Evolutionary conservation across 2,329 filamentous ascomycete species (phyloP).

Genomic region (Epichloe glyceriae): DNA sequence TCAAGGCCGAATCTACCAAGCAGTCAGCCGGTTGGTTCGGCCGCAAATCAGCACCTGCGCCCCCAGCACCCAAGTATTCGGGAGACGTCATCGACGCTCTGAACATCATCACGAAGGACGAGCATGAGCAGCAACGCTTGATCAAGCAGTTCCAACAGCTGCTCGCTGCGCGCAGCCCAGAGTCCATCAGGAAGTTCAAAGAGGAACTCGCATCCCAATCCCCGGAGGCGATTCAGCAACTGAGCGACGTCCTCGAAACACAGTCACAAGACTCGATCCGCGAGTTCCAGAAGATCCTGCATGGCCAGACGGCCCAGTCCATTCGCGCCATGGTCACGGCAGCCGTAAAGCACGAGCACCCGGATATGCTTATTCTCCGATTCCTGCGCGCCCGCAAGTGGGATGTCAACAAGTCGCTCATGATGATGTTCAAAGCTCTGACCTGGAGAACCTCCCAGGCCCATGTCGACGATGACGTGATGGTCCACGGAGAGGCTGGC

Average conservation of each 20-base stretch:
- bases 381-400: constrained; percentile 28
- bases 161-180: neutral
- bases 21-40: neutral
- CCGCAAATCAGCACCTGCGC: neutral
- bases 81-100: neutral
- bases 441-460: constrained; percentile 23
- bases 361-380: constrained; percentile 24
- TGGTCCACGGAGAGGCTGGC: constrained; percentile 20
- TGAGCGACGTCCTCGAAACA: neutral
- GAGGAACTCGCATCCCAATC: neutral
- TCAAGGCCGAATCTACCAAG: neutral
- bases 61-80: neutral
- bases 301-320: constrained; percentile 1
- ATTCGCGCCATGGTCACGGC: constrained; percentile 10
- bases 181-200: constrained; percentile 1
- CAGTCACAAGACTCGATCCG: neutral
- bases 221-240: constrained; percentile 1
- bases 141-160: neutral
- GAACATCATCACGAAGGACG: neutral
- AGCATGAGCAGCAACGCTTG: neutral
- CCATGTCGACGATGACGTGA: constrained; percentile 19
- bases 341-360: constrained; percentile 17
- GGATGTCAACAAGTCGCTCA: constrained; percentile 25
- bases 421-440: constrained; percentile 24
- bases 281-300: constrained; percentile 1